phyloP scores from a whole-genome alignment of 2,329 filamentous ascomycete species.

The Berkeleyomyces rouxiae region DNA sequence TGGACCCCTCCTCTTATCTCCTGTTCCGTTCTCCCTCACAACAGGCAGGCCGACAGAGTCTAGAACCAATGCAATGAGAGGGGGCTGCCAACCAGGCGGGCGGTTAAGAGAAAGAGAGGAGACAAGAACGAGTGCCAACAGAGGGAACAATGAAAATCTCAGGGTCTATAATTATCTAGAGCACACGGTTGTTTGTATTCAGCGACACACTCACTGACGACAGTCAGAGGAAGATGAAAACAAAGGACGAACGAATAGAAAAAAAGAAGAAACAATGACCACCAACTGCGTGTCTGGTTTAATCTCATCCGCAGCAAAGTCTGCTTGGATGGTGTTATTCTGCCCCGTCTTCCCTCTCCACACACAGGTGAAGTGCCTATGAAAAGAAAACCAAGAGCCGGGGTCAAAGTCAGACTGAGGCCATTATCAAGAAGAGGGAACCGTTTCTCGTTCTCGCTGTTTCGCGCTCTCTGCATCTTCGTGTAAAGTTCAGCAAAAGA shows the following conservation, averaged over 20 bases:
- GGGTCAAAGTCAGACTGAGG: neutral
- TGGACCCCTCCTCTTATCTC: neutral
- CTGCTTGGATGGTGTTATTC: neutral
- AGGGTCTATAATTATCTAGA: neutral
- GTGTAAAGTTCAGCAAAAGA: neutral
- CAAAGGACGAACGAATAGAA: neutral
- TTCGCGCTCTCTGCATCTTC: neutral
- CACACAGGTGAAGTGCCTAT: neutral
- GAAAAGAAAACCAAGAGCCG: neutral
- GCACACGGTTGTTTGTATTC: neutral
- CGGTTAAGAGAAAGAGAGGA: neutral
- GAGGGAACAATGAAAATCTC: neutral
- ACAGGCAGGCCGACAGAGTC: neutral
- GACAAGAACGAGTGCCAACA: neutral
- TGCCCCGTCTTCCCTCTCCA: neutral
- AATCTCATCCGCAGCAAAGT: neutral
- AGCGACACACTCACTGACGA: neutral
- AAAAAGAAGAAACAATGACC: neutral
- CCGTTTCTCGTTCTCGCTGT: neutral
- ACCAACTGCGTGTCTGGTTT: neutral
- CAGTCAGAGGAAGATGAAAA: neutral
- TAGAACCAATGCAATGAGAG: neutral
- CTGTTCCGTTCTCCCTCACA: neutral
- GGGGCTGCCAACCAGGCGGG: neutral
- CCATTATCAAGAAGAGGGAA: neutral